Percentiles rank a stretch among this genome's conserved stretches.
Evolutionary conservation across 139 green algal genomes (phyloP).

Genomic region (Spirogloea muscicola): DNA sequence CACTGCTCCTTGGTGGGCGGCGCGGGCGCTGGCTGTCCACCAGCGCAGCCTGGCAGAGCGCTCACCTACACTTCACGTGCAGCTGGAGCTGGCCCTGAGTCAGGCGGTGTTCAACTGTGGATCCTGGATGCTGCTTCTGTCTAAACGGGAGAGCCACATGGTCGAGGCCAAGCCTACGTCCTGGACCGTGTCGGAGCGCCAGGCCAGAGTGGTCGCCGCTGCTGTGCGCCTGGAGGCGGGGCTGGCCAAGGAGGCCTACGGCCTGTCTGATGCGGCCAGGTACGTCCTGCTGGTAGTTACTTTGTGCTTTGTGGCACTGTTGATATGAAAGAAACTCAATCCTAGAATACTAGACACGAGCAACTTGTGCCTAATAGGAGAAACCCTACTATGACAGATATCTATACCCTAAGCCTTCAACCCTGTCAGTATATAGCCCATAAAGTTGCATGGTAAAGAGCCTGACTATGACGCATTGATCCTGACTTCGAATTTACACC

Average conservation of each 20-base stretch:
- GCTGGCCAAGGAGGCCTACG: not conserved
- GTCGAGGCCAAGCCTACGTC: not conserved
- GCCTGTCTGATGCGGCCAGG: conserved; percentile 3
- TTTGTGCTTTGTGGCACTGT: too few relatives aligned
- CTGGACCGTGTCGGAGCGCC: too few relatives aligned
- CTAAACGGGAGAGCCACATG: not conserved
- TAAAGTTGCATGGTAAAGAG: not conserved
- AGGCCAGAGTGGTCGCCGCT: not conserved
- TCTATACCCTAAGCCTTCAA: not conserved
- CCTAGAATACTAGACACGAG: too few relatives aligned
- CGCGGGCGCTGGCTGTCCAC: not conserved
- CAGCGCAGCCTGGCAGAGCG: conserved; percentile 1
- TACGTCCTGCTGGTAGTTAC: not conserved
- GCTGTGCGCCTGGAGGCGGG: conserved; percentile 2
- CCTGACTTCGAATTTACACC: not conserved
- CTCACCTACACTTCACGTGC: not conserved
- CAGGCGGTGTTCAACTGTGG: not conserved
- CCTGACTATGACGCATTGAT: not conserved
- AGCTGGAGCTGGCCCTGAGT: not conserved
- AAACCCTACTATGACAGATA: not conserved
- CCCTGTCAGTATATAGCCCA: not conserved
- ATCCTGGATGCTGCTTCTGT: not conserved
- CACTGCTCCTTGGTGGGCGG: conserved; percentile 6
- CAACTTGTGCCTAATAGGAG: not conserved
- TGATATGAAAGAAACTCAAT: too few relatives aligned